Base-by-base conservation (phyloP, 2,329 filamentous ascomycete species). In the Colletotrichum caudatum region DNA sequence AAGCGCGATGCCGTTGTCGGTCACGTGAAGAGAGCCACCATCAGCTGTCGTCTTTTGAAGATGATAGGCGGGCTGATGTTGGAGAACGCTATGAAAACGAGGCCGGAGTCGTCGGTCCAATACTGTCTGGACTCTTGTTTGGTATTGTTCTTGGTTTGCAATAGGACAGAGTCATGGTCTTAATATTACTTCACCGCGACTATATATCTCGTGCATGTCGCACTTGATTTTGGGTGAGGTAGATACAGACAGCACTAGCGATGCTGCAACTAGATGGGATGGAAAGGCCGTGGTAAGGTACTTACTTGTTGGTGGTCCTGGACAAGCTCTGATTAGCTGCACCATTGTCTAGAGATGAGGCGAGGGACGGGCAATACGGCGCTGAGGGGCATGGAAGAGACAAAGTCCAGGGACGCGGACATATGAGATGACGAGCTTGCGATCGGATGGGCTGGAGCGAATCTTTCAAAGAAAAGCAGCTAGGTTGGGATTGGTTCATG, bases 11-110 rank as follows among this genome's bases (percentile, higher is more conserved):
- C 51, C 12, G 51, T 23, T 61, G 44, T 54, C 39, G 20, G 35
- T 48, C 70, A 69, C 56, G 66, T 72, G 56, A 66, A 62, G 4
- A 33, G 23, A 35, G 50, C 57, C 66, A 66, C 44, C 33, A 60
- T 70, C 39, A 29, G 29, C 44, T 33, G 33, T 23, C 3, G 51
- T 29, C 26, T 35, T 57, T 57, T 18, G 3, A 29, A 35, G n/a
- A 29, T 14, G 29, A 44, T 20, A 51, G 46, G 26, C 51, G 23
- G 51, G 35, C 44, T 29, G 29, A n/a, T 41, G 23, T 14, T 66
- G 5, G 39, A 48, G 16, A 44, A 54, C 6, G 9, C 35, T 44
- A 57, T 60, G 35, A 20, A 63, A 56, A 50, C 59, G 20, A 16
- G 33, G 59, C 58, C 37, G 33, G 46, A 48, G 64, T 37, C 54